Conservation (phyloP, 306 rosid species). For the Prunus davidiana region DNA sequence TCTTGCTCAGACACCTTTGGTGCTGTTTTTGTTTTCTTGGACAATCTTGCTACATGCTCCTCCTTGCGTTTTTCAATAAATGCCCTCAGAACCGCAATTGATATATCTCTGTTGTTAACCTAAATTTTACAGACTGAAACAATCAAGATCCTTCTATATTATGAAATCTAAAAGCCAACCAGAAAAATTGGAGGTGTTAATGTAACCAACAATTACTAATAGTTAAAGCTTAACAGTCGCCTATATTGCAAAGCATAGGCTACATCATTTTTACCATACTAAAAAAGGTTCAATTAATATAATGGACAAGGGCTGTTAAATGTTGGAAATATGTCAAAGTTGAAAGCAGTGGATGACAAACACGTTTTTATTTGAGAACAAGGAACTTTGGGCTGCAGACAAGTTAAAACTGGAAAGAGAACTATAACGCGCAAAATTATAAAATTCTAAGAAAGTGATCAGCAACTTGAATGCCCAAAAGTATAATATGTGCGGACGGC, state of each 20-base stretch:
- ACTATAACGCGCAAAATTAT: not conserved
- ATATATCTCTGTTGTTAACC: slow-evolving; percentile 95
- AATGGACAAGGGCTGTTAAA: not conserved
- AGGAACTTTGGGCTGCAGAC: not conserved
- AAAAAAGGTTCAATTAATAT: not conserved
- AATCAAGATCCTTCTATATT: slow-evolving; percentile 4
- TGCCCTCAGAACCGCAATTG: slow-evolving; percentile 89
- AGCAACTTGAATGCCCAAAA: not conserved
- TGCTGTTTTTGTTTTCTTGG: slow-evolving; percentile 49
- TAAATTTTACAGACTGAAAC: slow-evolving; percentile 33
- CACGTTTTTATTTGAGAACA: not conserved
- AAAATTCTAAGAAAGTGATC: not conserved
- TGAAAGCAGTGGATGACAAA: too few species aligned
- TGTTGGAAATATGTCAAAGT: too few species aligned
- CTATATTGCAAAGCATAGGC: not conserved
- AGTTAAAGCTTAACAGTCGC: not conserved
- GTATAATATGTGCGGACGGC: not conserved
- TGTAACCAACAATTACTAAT: not conserved
- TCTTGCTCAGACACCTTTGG: slow-evolving; percentile 41
- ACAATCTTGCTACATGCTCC: slow-evolving; percentile 61
- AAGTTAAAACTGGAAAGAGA: not conserved
- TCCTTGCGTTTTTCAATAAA: slow-evolving; percentile 63
- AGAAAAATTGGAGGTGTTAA: not conserved
- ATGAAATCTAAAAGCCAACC: not conserved
- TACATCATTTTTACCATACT: not conserved